A percentile compares a stretch with the other conserved stretches of the same genome.
phyloP scores from a whole-genome alignment of 2,329 filamentous ascomycete genomes.

The Colletotrichum nymphaeae region DNA sequence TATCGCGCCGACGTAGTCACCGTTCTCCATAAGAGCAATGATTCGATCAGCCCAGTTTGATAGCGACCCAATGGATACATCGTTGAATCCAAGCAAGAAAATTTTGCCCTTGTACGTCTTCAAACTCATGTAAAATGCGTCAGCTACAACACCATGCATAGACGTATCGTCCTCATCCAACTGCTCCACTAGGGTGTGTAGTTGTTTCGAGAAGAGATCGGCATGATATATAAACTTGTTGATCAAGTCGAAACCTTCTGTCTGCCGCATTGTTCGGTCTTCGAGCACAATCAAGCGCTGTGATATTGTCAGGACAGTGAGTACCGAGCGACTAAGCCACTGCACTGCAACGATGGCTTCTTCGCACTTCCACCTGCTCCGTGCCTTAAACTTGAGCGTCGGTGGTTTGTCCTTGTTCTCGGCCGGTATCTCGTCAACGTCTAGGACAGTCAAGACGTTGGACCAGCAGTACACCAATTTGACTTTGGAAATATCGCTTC shows the following conservation, averaged over 20 bases:
- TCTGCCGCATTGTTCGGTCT: slow-evolving; percentile 88
- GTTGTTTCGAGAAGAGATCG: slow-evolving; percentile 89
- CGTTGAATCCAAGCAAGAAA: slow-evolving; percentile 93
- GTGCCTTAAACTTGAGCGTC: slow-evolving; percentile 81
- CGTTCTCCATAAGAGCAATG: slow-evolving; percentile 93
- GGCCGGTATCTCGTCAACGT: slow-evolving; percentile 79
- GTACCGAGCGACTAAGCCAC: slow-evolving; percentile 93
- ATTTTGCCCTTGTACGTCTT: slow-evolving; percentile 93
- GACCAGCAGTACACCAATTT: slow-evolving; percentile 99
- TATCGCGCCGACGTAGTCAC: slow-evolving; percentile 95
- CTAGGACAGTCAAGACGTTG: slow-evolving; percentile 93
- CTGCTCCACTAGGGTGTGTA: slow-evolving; percentile 87
- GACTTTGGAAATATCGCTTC: slow-evolving; percentile 78
- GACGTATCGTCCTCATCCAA: slow-evolving; percentile 87
- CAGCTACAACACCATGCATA: slow-evolving; percentile 95
- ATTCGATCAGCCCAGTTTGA: slow-evolving; percentile 98
- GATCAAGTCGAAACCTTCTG: slow-evolving; percentile 92
- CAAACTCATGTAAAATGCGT: slow-evolving; percentile 98
- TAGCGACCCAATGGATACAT: slow-evolving; percentile 88
- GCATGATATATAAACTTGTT: slow-evolving; percentile 92
- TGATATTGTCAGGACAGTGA: slow-evolving; percentile 92
- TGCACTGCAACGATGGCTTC: slow-evolving; percentile 97
- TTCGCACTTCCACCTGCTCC: slow-evolving; percentile 91
- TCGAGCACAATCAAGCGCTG: slow-evolving; percentile 94
- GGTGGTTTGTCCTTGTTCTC: slow-evolving; percentile 82